Evolutionary conservation across 768 basidiomycete species (phyloP), one percentile per base, ranked within the genome.

Genomic region (Jaapia argillacea): DNA sequence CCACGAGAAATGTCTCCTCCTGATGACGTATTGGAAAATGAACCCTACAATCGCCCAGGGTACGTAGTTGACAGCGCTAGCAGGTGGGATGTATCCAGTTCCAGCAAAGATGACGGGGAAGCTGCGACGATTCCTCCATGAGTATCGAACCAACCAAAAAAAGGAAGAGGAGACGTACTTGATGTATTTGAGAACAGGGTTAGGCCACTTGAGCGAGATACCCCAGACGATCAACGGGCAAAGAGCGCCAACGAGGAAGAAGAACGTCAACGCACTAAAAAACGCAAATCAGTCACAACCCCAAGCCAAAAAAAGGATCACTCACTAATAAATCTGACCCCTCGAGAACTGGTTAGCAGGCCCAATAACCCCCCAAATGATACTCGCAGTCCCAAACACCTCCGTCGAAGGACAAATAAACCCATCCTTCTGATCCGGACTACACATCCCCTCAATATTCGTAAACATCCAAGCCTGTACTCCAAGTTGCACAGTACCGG

Each of bases 391-490:
- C 27, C 82, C 84, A 58, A 89, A 88, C 5, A 85, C 81, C 47
- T 78, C 67, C 4, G 81, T 81, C 10, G 45, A 58, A 0, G 85
- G 83, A 57, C 85, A 88, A 43, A 75, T 80, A 60, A 86, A 87
- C 16, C 74, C 72, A 51, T 79, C 70, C 51, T 57, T 63, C 59
- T 84, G 77, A 39, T 65, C 48, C 5, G 64, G 57, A 7, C 50
- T 50, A 58, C 85, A 86, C 58, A 85, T 74, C 24, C 71, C 68
- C 4, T 65, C 58, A 54, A 86, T 77, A 60, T 84, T 77, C 48
- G 69, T 70, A 65, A 82, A 81, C 76, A 82, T 76, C 82, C 84
- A 90, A 0, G 70, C 60, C 51, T 88, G 86, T 1, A 90, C 84
- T 35, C 77, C 75, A 39, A 88, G 75, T 51, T 85, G 83, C 1